These are phyloP conservation scores for Yarrowia sp. DNA, from an alignment of 805 yeast genomes.

Conservation along the genomic window DNA sequence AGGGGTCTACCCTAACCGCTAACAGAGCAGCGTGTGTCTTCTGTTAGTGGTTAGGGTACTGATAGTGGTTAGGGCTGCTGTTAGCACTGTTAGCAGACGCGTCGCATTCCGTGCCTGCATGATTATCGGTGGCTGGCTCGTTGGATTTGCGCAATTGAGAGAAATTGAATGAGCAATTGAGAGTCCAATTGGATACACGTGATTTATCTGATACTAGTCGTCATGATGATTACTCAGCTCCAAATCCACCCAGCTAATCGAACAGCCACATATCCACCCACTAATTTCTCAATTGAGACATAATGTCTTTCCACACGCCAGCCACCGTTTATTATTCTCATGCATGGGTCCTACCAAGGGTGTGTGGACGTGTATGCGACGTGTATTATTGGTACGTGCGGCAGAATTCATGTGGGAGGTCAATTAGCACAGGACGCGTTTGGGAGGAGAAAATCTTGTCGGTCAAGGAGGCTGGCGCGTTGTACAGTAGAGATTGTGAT, in stretches of 20 bases:
- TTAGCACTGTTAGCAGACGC: background rate
- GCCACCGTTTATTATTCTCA: background rate
- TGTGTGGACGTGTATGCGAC: background rate
- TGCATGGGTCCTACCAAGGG: background rate
- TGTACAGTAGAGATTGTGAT: no score
- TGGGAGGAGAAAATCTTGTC: background rate
- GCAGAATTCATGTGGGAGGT: background rate
- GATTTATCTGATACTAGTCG: no score
- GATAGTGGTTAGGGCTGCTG: background rate
- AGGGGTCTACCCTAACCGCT: background rate
- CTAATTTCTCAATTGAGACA: no score
- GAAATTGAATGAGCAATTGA: background rate
- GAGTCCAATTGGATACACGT: background rate
- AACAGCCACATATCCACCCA: no score
- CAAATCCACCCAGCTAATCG: no score
- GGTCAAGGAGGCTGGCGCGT: no score
- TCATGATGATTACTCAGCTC: no score
- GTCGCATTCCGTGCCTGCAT: conserved; percentile 1
- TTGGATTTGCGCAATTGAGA: background rate
- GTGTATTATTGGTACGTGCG: no score
- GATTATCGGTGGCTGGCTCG: background rate
- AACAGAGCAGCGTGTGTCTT: background rate
- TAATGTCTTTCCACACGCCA: background rate
- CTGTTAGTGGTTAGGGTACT: no score
- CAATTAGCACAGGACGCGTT: background rate